Base-by-base conservation (phyloP, 371 early-diverging fungal genomes). In the Apophysomyces elegans region DNA sequence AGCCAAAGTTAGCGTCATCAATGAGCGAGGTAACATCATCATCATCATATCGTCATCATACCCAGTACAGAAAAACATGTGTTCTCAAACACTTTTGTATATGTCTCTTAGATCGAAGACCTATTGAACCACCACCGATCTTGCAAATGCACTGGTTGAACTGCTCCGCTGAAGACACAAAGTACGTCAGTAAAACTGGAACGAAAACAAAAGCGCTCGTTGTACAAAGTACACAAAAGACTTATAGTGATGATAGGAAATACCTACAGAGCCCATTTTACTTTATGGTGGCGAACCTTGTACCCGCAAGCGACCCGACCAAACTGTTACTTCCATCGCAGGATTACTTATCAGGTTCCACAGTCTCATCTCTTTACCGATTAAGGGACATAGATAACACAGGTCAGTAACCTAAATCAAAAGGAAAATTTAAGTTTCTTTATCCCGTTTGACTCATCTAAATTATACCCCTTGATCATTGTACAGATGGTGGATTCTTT, bases 401-500 rank as follows among this genome's bases (percentile, higher is more conserved):
- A 61, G 79, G 79, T 73, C 73, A 66, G 37, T 16, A 56, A 16
- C 32, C 32, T 3, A 39, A 21, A 41, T 13, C 5, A 37, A 18
- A 43, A n/a, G 62, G 21, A 18, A 39, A 59, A 36, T 18, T 1
- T 11, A 18, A 47, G n/a, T 45, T 35, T 8, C 5, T 57, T 37
- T 57, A 16, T 21, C 11, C 4, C 14, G n/a, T 13, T 18, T 37
- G 47, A 14, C 36, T 46, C n/a, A 35, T 14, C 45, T 61, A 47
- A 16, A 16, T 65, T 50, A 45, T 47, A 41, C 32, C 32, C 32
- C 32, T 26, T 26, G 32, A 26, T 26, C 32, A 36, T 58, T 59
- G n/a, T 57, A 56, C 44, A 74, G 94, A 95, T 58, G 97, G 94
- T 36, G 96, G 93, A 8, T 97, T 95, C 74, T 97, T 96, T 76